Conservation (phyloP, 495 filamentous ascomycete species). For the Penicillium malachiteum region DNA sequence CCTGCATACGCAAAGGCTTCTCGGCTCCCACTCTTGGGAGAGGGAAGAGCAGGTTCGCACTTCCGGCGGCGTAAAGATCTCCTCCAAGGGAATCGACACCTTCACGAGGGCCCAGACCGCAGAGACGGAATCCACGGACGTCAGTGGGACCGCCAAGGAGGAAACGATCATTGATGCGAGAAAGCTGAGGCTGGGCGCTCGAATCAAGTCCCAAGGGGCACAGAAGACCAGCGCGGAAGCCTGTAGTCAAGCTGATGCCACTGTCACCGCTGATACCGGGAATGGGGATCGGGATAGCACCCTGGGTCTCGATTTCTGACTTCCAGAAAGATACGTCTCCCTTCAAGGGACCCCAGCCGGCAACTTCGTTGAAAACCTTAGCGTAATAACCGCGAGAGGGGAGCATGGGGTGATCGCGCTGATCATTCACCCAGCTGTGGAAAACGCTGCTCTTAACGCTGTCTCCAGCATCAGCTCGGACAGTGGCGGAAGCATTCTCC, state of each 20-base stretch:
- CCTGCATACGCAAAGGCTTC: conserved; percentile 81
- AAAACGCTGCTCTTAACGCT: conserved; percentile 82
- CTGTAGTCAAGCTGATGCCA: conserved; percentile 70
- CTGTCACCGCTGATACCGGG: conserved; percentile 64
- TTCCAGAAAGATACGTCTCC: conserved; percentile 93
- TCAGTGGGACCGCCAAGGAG: conserved; percentile 91
- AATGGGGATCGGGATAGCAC: conserved; percentile 67
- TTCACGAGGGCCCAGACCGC: conserved; percentile 84
- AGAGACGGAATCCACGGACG: conserved; percentile 88
- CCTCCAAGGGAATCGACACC: conserved; percentile 83
- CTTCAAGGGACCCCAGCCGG: conserved; percentile 77
- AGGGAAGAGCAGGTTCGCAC: conserved; percentile 79
- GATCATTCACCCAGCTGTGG: conserved; percentile 77
- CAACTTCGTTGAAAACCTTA: conserved; percentile 75
- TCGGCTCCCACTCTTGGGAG: conserved; percentile 75
- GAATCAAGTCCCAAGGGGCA: conserved; percentile 59
- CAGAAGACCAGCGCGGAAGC: conserved; percentile 62
- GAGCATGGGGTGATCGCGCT: conserved; percentile 77
- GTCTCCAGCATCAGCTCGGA: conserved; percentile 85
- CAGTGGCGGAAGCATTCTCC: conserved; percentile 69
- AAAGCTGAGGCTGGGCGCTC: conserved; percentile 53
- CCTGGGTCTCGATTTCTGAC: conserved; percentile 76
- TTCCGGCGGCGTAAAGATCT: conserved; percentile 85
- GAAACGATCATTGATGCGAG: conserved; percentile 91
- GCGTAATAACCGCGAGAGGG: conserved; percentile 76